Evolutionary conservation across 768 basidiomycete species (phyloP).

Genomic region (Rhizopogon roseolus): DNA sequence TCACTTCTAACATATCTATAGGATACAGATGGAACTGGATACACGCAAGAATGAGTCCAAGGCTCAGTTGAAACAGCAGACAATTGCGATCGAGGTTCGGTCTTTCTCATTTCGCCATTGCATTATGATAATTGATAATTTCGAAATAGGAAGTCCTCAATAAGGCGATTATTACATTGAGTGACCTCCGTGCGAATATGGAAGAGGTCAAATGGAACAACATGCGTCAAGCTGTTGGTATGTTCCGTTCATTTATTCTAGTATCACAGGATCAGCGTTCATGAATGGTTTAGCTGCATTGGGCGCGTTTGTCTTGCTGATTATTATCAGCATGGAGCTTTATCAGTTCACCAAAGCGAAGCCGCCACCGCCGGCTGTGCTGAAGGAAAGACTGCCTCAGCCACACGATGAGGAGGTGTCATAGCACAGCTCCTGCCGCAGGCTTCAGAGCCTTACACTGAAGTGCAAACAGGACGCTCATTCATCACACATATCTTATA

Average conservation of each 20-base stretch:
- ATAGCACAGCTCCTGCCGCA: slow-evolving; percentile 7
- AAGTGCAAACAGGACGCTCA: background rate
- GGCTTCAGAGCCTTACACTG: background rate
- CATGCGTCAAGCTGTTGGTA: slow-evolving; percentile 78
- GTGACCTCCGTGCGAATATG: slow-evolving; percentile 75
- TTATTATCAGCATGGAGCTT: slow-evolving; percentile 68
- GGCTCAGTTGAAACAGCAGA: slow-evolving; percentile 77
- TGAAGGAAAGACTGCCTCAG: background rate
- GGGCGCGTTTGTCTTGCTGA: slow-evolving; percentile 60
- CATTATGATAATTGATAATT: background rate
- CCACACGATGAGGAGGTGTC: slow-evolving; percentile 6
- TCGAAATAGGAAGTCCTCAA: slow-evolving; percentile 62
- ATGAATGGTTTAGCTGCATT: slow-evolving; percentile 45
- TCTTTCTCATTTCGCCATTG: background rate
- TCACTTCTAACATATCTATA: slow-evolving; percentile 25
- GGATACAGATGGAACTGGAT: slow-evolving; percentile 95
- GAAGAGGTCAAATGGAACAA: slow-evolving; percentile 90
- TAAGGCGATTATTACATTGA: slow-evolving; percentile 65
- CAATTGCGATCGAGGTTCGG: slow-evolving; percentile 77
- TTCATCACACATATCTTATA: slow-evolving; percentile 10
- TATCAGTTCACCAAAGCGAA: slow-evolving; percentile 36
- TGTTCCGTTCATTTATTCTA: slow-evolving; percentile 19
- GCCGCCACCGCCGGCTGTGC: slow-evolving; percentile 11
- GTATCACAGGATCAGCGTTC: background rate
- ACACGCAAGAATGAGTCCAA: slow-evolving; percentile 89